Evolutionary conservation across 441 rosid species (phyloP), one percentile per base, ranked within the genome.

Genomic region (Kokia cookei): DNA sequence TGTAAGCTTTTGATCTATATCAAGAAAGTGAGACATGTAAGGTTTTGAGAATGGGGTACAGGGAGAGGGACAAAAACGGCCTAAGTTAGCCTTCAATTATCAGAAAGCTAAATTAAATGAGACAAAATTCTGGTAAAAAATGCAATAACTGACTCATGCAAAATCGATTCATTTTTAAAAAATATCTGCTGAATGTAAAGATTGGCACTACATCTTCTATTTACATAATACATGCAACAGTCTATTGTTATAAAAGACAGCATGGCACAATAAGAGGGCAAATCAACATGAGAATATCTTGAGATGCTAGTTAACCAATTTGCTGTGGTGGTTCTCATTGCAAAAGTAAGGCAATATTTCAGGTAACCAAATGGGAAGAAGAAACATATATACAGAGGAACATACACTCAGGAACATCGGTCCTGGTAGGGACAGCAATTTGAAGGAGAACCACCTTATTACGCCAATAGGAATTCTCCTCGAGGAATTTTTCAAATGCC

Each of bases 401-500:
- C 90, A 24, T 84, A 88, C 94, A 89, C 75, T 91, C 94, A 35
- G 91, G 88, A 77, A 91, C 97, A 81, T 89, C 89, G 59, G 97
- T 91, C 80, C 97, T 86, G 53, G 93, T 88, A 37, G 97, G 97
- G 64, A 91, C 94, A 47, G 97, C 97, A 79, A 91, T 91, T 84
- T 91, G 97, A 76, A 91, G 86, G 78, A 91, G 76, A 73, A 91
- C 97, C 43, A 89, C 97, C 87, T 91, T 88, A 65, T 89, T 86
- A 15, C 90, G 90, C 97, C 97, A 91, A 64, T 77, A 75, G 51
- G 91, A 84, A 79, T 91, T 91, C 82, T 86, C 92, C 87, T 91
- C 96, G 0, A 91, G 93, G 77, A 85, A 89, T 67, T 89, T 86
- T 80, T 91, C 96, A 82, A 91, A 91, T 27, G 96, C 96, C 84